These are phyloP conservation scores for Forsythia viridissima DNA, from an alignment of 257 asterid genomes.

Conservation along the genomic window DNA sequence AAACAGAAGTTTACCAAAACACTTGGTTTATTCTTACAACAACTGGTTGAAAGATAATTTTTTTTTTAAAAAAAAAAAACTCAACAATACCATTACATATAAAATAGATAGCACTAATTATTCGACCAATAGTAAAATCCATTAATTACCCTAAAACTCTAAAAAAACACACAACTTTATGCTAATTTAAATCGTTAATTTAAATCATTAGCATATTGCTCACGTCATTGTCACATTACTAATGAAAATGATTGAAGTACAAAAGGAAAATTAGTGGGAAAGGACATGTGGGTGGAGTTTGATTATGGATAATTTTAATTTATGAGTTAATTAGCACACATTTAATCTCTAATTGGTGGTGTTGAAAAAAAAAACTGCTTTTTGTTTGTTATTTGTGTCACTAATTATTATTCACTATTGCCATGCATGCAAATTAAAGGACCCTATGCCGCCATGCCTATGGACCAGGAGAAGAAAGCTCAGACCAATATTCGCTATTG, in stretches of 20 bases:
- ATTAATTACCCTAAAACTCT: too few relatives aligned
- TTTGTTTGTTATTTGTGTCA: neutral
- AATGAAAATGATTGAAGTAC: slow-evolving; percentile 21
- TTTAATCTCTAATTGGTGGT: neutral
- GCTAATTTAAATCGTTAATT: too few relatives aligned
- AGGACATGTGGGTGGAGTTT: slow-evolving; percentile 11
- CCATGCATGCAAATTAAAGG: neutral
- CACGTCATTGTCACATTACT: neutral
- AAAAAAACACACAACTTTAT: too few relatives aligned
- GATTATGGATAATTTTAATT: neutral
- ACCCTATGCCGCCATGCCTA: neutral
- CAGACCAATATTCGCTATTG: neutral
- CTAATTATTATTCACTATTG: neutral
- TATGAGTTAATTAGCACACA: neutral
- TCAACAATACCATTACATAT: too few relatives aligned
- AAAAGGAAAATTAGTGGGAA: slow-evolving; percentile 21
- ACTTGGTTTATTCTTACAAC: too few relatives aligned
- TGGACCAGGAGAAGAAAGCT: neutral
- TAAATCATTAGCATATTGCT: too few relatives aligned
- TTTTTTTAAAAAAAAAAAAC: too few relatives aligned
- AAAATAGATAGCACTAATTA: too few relatives aligned
- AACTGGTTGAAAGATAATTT: too few relatives aligned
- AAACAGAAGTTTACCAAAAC: too few relatives aligned
- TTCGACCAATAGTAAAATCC: too few relatives aligned
- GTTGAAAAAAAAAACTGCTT: neutral